Evolutionary conservation across 331 rosid genomes (phyloP).

Genomic region (Rosa hybrid): DNA sequence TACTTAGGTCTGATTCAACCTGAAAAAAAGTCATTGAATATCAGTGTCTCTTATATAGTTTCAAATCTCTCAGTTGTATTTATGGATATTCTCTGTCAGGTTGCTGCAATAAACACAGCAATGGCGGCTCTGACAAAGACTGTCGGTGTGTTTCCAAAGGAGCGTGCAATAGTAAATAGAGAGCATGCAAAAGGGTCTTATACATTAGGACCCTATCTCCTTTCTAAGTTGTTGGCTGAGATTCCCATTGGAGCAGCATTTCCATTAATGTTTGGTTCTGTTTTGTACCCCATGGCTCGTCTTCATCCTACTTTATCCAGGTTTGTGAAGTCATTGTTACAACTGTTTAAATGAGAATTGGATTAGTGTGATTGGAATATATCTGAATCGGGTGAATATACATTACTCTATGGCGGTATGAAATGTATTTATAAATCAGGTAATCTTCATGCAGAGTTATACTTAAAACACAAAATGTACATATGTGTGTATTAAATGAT

Average conservation of each 20-base stretch:
- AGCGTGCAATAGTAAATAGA: slow-evolving; percentile 87
- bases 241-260: slow-evolving; percentile 87
- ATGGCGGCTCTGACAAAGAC: slow-evolving; percentile 99
- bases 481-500: not conserved
- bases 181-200: slow-evolving; percentile 88
- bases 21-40: not conserved
- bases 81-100: slow-evolving; percentile 54
- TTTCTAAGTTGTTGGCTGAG: slow-evolving; percentile 92
- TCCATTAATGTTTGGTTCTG: slow-evolving; percentile 84
- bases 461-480: not conserved
- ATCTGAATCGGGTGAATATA: not conserved
- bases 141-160: slow-evolving; percentile 84
- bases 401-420: not conserved
- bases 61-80: slow-evolving; percentile 23
- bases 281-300: slow-evolving; percentile 95
- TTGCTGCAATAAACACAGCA: slow-evolving; percentile 95
- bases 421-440: not conserved
- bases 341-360: slow-evolving; percentile 5
- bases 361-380: too few relatives aligned
- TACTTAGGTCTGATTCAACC: not conserved
- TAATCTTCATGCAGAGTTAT: too few relatives aligned
- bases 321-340: slow-evolving; percentile 34
- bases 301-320: slow-evolving; percentile 85
- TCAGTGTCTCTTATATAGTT: slow-evolving; percentile 2
- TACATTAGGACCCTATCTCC: slow-evolving; percentile 81